Percentiles rank a stretch among this genome's conserved stretches.
These are phyloP conservation scores for Biscogniauxia marginata DNA, from an alignment of 2,329 filamentous ascomycete genomes.

Conservation along the genomic window DNA sequence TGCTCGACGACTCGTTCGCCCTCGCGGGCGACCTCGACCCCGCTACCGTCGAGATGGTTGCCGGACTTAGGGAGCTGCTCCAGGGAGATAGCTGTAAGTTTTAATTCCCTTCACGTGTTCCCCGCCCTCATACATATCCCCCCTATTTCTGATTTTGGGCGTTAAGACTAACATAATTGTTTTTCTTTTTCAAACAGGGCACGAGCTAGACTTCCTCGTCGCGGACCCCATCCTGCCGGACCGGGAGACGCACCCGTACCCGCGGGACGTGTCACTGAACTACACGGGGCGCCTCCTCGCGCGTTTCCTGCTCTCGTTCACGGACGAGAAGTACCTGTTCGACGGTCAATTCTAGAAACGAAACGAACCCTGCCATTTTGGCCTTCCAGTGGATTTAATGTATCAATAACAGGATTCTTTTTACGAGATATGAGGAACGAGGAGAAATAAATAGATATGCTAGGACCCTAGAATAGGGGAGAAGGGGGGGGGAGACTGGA, in stretches of 20 bases:
- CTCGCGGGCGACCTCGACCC: slow-evolving; percentile 43
- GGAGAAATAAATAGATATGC: too few relatives aligned
- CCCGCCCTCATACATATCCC: not conserved
- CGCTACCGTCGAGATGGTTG: slow-evolving; percentile 43
- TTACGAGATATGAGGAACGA: too few relatives aligned
- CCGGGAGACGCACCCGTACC: slow-evolving; percentile 44
- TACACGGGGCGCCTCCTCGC: slow-evolving; percentile 54
- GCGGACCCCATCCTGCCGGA: slow-evolving; percentile 47
- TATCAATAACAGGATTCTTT: too few relatives aligned
- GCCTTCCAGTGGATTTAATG: too few relatives aligned
- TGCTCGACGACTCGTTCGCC: slow-evolving; percentile 42
- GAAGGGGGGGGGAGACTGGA: too few relatives aligned
- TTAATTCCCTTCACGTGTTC: slow-evolving; percentile 3
- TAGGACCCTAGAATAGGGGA: too few relatives aligned
- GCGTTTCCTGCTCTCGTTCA: slow-evolving; percentile 56
- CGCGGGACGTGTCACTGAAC: slow-evolving; percentile 47
- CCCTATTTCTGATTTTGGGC: not conserved
- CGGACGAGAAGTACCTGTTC: slow-evolving; percentile 49
- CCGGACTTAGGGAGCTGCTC: slow-evolving; percentile 42
- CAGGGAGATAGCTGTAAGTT: slow-evolving; percentile 42
- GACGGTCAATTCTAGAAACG: slow-evolving; percentile 34
- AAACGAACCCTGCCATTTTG: too few relatives aligned
- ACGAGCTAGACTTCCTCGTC: slow-evolving; percentile 45
- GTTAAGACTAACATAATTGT: slow-evolving; percentile 11
- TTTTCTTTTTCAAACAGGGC: slow-evolving; percentile 26